Percentiles rank a stretch among this genome's conserved stretches.
Conservation (phyloP, 176 grass and related monocot genomes). For the Secale cereale region DNA sequence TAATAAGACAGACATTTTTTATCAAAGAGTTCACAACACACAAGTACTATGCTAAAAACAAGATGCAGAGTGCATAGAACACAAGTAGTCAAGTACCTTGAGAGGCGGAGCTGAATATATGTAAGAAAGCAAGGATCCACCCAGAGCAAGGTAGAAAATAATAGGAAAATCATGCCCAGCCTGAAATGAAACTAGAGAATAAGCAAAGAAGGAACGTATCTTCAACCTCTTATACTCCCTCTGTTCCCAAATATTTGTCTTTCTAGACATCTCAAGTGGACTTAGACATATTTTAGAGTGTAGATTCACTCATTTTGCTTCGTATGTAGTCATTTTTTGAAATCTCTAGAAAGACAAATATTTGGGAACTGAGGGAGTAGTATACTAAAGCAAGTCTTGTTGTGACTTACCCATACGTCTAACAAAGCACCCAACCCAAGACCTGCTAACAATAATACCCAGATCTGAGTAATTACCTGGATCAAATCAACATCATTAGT, state of each 20-base stretch:
- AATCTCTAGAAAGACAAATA: too few species aligned
- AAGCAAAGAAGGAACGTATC: constrained; percentile 22
- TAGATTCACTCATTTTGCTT: too few species aligned
- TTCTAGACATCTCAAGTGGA: too few species aligned
- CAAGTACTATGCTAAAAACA: constrained; percentile 19
- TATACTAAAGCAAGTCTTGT: constrained; percentile 5
- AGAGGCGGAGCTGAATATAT: constrained; percentile 98
- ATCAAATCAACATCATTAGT: constrained; percentile 25
- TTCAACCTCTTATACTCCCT: background rate
- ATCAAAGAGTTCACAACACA: background rate
- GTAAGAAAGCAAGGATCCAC: constrained; percentile 97
- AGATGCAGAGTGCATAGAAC: background rate
- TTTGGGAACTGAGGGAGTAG: too few species aligned
- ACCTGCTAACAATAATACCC: constrained; percentile 79
- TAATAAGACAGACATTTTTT: background rate
- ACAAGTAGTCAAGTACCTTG: constrained; percentile 56
- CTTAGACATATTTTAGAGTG: too few species aligned
- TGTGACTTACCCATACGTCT: constrained; percentile 86
- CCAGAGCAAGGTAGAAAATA: constrained; percentile 91
- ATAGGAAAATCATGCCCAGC: constrained; percentile 86
- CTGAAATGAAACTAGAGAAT: constrained; percentile 51
- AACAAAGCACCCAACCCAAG: constrained; percentile 87
- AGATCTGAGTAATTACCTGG: constrained; percentile 97
- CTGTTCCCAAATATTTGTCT: too few species aligned
- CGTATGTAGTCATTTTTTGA: too few species aligned